Evolutionary conservation across 805 yeast species (phyloP), one percentile per base, ranked within the genome.

Genomic region (Candida nemodendra): DNA sequence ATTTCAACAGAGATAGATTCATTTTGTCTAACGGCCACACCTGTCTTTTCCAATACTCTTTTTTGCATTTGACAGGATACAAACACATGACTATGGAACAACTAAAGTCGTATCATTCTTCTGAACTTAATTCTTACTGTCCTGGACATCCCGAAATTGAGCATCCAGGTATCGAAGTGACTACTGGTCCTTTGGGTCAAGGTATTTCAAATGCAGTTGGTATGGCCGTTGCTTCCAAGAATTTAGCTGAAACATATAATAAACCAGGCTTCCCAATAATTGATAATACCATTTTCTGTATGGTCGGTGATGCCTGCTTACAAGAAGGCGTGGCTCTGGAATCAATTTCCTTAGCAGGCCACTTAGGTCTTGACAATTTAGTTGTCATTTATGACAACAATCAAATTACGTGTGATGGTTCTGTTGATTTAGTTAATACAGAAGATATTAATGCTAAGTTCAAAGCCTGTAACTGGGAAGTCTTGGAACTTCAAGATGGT

Each of bases 181-280:
- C 97, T 64, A 90, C 97, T 43, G 98, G 98, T 66, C 97, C 98
- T 40, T 78, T 90, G 59, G 98, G 98, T 64, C 98, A 90, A 72
- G 98, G 98, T 81, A 77, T 90, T 53, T 74, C 83, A 54, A 89
- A 87, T 64, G 96, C 96, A 38, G 95, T 90, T 54, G 98, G 98
- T 72, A 62, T 90, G 52, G 96, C 98, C 40, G 76, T 90, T 58
- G 98, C 96, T 44, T 93, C 86, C 70, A 78, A 80, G 52, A 89
- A 87, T 66, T 69, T 84, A 43, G 95, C 91, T 51, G 95, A 96
- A 50, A 80, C 82, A 50, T 90, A 81, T 77, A 88, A 89, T 81
- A 86, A 84, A 74, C 93, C 95, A 51, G 83, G 74, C 57, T 76
- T 65, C 66, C 67, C 75, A 30, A 53, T 90, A 42, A 74, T 88